These are phyloP conservation scores for Ogataea methanolica DNA, from an alignment of 805 yeast species.

Conservation along the genomic window DNA sequence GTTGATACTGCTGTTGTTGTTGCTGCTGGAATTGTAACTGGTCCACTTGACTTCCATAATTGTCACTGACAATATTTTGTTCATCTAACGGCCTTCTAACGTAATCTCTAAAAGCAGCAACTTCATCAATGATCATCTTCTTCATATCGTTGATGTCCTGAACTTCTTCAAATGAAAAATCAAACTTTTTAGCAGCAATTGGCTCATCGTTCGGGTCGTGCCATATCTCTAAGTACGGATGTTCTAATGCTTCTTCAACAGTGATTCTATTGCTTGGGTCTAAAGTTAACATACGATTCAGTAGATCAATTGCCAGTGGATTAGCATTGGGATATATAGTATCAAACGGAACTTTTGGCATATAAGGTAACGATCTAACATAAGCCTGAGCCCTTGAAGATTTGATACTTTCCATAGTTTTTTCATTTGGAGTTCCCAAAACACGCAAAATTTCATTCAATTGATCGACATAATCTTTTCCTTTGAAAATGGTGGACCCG, in stretches of 20 bases:
- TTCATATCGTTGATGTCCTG: constrained; percentile 76
- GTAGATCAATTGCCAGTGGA: constrained; percentile 78
- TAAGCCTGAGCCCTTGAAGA: constrained; percentile 89
- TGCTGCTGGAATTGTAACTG: constrained; percentile 24
- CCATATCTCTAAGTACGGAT: constrained; percentile 86
- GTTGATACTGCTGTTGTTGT: constrained; percentile 13
- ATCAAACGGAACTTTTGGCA: constrained; percentile 71
- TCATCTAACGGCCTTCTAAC: constrained; percentile 72
- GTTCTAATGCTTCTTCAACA: constrained; percentile 83
- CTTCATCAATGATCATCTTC: constrained; percentile 76
- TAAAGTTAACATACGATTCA: constrained; percentile 74
- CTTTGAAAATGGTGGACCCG: constrained; percentile 87
- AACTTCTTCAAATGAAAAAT: constrained; percentile 80
- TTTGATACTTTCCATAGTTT: constrained; percentile 64
- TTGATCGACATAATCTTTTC: constrained; percentile 95
- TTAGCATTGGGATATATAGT: constrained; percentile 79
- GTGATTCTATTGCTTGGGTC: constrained; percentile 83
- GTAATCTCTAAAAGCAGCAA: constrained; percentile 67
- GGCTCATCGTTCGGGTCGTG: constrained; percentile 94
- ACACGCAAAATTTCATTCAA: constrained; percentile 80
- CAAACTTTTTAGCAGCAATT: constrained; percentile 73
- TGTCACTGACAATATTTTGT: constrained; percentile 34
- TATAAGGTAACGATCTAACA: constrained; percentile 78
- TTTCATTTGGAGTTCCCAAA: constrained; percentile 87
- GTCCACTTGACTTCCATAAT: constrained; percentile 12